Evolutionary conservation across 2,329 filamentous ascomycete genomes (phyloP).

Genomic region (Mycosphaerella sp.): DNA sequence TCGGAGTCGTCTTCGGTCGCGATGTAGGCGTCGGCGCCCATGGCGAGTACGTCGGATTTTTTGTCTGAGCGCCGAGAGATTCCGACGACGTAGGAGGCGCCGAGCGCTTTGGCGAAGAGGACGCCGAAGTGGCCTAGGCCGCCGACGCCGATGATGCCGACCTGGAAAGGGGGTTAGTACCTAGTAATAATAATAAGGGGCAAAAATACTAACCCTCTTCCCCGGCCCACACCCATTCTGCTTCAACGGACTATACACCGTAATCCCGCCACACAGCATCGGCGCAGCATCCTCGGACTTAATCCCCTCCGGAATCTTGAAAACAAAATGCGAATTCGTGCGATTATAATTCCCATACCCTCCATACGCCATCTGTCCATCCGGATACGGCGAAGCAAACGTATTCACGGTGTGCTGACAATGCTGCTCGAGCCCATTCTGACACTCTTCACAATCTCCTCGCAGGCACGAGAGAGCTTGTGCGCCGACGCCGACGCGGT

Average conservation of each 20-base stretch:
- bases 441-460: slow-evolving; percentile 50
- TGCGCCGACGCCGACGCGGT: slow-evolving; percentile 47
- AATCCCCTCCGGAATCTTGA: slow-evolving; percentile 50
- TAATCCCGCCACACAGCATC: slow-evolving; percentile 73
- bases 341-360: slow-evolving; percentile 54
- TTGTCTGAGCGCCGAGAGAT: slow-evolving; percentile 57
- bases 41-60: slow-evolving; percentile 52
- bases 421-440: slow-evolving; percentile 33
- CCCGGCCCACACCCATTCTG: slow-evolving; percentile 63
- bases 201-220: slow-evolving; percentile 59
- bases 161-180: background rate
- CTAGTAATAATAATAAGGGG: background rate
- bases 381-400: slow-evolving; percentile 30
- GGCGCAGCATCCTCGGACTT: slow-evolving; percentile 53
- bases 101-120: slow-evolving; percentile 64
- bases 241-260: slow-evolving; percentile 62
- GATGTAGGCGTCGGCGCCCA: slow-evolving; percentile 57
- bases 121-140: slow-evolving; percentile 56
- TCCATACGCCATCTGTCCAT: slow-evolving; percentile 52
- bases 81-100: slow-evolving; percentile 59
- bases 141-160: slow-evolving; percentile 30
- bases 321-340: slow-evolving; percentile 47
- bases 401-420: slow-evolving; percentile 30
- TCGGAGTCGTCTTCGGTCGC: slow-evolving; percentile 53
- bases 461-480: slow-evolving; percentile 46